Evolutionary conservation across 192 early-diverging fungal genomes (phyloP), one percentile per base, ranked within the genome.

Genomic region (Haplosporangium gracile): DNA sequence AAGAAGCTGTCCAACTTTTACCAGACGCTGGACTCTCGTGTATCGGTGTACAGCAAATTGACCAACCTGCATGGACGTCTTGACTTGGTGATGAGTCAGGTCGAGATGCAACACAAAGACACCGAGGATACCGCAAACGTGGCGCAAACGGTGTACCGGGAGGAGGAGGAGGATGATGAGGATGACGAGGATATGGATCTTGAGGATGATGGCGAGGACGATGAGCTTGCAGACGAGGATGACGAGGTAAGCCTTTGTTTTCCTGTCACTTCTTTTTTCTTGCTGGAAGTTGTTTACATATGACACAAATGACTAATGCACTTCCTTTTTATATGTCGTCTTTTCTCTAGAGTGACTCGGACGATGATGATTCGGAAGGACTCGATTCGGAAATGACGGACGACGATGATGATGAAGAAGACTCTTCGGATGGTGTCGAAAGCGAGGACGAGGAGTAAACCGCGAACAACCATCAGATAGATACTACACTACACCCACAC

Each of bases 41-140:
- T 89, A 20, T 72, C 78, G 16, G 81, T 87, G 39, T 92, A 90
- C 81, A 81, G 89, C 16, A 92, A 90, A 74, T 51, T 91, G 57
- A 76, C 89, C 20, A 88, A 89, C 65, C 70, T 92, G 36, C 81
- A 90, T 24, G 91, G 91, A 45, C 89, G 91, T 29, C 75, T 92
- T n/a, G 91, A 91, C 43, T 69, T 92, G 79, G 82, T 91, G 10
- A 88, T 89, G 88, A 85, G 82, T 29, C 91, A 91, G 78, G 88
- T 91, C 39, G 85, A 90, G 38, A 85, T 90, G 65, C 78, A 76
- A 49, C 79, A 85, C 34, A 75, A 83, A 29, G 80, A 82, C 24
- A 71, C 79, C 20, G 83, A 88, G 38, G 89, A 90, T 68, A 80
- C 74, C 29, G 74, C 89, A 45, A 90, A 91, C 49, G 70, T 77